Conservation (phyloP, 805 yeast genomes). For the Hermanozyma aechmeae region DNA sequence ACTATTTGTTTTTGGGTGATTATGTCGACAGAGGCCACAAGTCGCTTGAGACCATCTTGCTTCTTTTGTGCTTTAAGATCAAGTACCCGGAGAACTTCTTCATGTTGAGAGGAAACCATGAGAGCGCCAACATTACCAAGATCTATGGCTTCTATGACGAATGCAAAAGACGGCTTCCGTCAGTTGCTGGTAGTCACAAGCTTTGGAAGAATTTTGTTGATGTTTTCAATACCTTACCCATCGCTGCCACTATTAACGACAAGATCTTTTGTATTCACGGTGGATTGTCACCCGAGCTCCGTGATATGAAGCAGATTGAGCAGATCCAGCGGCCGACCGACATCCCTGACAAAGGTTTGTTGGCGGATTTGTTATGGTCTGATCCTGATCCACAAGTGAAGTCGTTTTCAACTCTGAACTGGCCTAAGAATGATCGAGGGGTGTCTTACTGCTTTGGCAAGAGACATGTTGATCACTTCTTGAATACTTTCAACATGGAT, state of each 20-base stretch:
- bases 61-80: conserved; percentile 44
- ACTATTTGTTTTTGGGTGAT: conserved; percentile 49
- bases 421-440: conserved; percentile 81
- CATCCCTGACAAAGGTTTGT: conserved; percentile 69
- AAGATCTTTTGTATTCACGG: conserved; percentile 57
- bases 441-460: conserved; percentile 72
- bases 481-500: conserved; percentile 60
- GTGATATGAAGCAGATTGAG: conserved; percentile 57
- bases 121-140: conserved; percentile 48
- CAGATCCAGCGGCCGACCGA: conserved; percentile 73
- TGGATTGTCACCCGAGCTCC: conserved; percentile 67
- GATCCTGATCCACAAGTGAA: conserved; percentile 53
- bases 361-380: conserved; percentile 76
- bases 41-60: conserved; percentile 45
- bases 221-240: conserved; percentile 49
- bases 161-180: conserved; percentile 42
- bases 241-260: conserved; percentile 53
- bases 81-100: conserved; percentile 54
- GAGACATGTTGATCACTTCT: conserved; percentile 63
- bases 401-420: conserved; percentile 33
- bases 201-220: conserved; percentile 46
- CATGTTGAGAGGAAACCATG: conserved; percentile 53
- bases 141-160: conserved; percentile 56
- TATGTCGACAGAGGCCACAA: conserved; percentile 54
- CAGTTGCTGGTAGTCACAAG: conserved; percentile 19